Conservation (phyloP, 2,329 filamentous ascomycete genomes). For the Diaporthe nobilis region DNA sequence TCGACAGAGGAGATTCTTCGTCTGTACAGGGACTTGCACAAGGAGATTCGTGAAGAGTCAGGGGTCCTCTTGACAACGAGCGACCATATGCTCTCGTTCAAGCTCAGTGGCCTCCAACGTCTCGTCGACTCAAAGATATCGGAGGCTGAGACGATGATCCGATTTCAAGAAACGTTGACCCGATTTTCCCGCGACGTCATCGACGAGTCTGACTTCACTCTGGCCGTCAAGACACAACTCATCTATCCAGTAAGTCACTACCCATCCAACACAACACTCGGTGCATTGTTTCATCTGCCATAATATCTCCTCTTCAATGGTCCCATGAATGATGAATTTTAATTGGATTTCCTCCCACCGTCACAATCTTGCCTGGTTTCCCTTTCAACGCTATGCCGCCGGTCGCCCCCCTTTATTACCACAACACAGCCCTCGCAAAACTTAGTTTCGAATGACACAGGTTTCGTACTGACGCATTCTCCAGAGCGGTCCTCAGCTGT, state of each 20-base stretch:
- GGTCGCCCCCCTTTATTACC: too few relatives aligned
- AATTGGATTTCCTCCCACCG: too few relatives aligned
- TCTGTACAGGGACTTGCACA: conserved; percentile 57
- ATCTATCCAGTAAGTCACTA: conserved; percentile 61
- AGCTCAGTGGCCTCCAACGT: conserved; percentile 71
- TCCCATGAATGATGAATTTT: too few relatives aligned
- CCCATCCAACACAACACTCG: too few relatives aligned
- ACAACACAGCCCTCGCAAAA: too few relatives aligned
- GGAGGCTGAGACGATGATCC: conserved; percentile 63
- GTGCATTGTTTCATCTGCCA: too few relatives aligned
- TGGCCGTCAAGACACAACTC: conserved; percentile 68
- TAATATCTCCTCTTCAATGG: too few relatives aligned
- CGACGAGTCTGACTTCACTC: conserved; percentile 73
- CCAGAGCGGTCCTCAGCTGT: conserved; percentile 59
- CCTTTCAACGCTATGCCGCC: too few relatives aligned
- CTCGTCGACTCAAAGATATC: conserved; percentile 61
- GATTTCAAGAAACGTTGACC: conserved; percentile 65
- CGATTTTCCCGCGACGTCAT: conserved; percentile 69
- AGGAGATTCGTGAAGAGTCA: conserved; percentile 54
- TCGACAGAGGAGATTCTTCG: conserved; percentile 50
- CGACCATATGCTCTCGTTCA: conserved; percentile 76
- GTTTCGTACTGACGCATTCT: not conserved
- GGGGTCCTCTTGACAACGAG: conserved; percentile 74
- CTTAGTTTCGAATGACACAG: too few relatives aligned
- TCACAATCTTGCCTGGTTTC: too few relatives aligned